These are phyloP conservation scores for Plantago elongata DNA, from an alignment of 257 asterid genomes.

Conservation along the genomic window DNA sequence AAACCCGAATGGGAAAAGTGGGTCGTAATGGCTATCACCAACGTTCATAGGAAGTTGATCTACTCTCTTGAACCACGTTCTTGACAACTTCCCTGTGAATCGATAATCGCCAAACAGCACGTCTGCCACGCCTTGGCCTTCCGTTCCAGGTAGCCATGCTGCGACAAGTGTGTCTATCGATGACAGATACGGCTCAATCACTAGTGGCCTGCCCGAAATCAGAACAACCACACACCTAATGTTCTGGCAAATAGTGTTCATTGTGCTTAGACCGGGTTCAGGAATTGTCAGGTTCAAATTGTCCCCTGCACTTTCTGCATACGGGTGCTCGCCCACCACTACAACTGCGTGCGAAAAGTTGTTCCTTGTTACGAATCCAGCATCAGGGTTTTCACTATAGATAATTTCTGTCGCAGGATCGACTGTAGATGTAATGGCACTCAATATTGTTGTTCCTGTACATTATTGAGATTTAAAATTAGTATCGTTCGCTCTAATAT, in stretches of 20 bases:
- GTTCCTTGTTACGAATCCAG: constrained; percentile 15
- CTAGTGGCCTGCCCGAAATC: constrained; percentile 43
- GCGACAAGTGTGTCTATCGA: constrained; percentile 40
- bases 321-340: constrained; percentile 45
- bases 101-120: constrained; percentile 17
- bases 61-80: constrained; percentile 13
- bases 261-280: constrained; percentile 24
- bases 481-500: not conserved
- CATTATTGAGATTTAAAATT: not conserved
- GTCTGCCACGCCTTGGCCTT: constrained; percentile 46
- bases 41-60: constrained; percentile 20
- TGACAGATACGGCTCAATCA: constrained; percentile 30
- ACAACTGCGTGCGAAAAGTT: constrained; percentile 35
- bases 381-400: constrained; percentile 21
- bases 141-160: constrained; percentile 51
- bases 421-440: constrained; percentile 20
- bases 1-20: constrained; percentile 34
- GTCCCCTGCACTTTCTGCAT: constrained; percentile 42
- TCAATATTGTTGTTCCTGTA: constrained; percentile 43
- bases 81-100: constrained; percentile 17
- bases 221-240: constrained; percentile 38
- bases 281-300: constrained; percentile 31
- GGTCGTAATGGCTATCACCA: constrained; percentile 27
- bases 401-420: constrained; percentile 35
- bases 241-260: constrained; percentile 24